Base-by-base conservation (phyloP, 2,329 filamentous ascomycete species). In the Pseudocercospora pini-densiflorae region DNA sequence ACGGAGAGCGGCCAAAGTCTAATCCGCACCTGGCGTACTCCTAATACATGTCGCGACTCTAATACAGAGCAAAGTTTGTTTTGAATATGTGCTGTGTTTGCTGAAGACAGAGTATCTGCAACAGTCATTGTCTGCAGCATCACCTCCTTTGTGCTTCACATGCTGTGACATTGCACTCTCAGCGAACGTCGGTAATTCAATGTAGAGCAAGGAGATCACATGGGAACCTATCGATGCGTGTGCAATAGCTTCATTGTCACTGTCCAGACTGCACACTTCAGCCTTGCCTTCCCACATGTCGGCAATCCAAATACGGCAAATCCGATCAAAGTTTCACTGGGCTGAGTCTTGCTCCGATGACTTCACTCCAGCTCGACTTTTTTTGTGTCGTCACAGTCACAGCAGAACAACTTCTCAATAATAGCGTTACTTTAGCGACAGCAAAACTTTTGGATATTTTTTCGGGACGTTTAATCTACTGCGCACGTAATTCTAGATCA, bases 401-500 rank as follows among this genome's bases (percentile, higher is more conserved):
- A 19, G 7, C 40, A 8, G n/a, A 43, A 43, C 40, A 43, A 5
- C 40, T 43, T 19, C 40, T 8, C 40, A 43, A n/a, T 16, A 14
- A 12, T 36, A 12, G 33, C 33, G 33, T 36, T 1, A 5, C 33
- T 5, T 5, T 36, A 2, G 5, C 33, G 2, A 16, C 16, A 36
- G 12, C 16, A 43, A 16, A 19, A 16, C n/a, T n/a, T 5, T n/a
- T n/a, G 40, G 16, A 43, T 10, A 43, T 43, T 19, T 9, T 3
- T n/a, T 43, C 6, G 19, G 40, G 40, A 19, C 40, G 40, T 3
- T 4, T 19, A 10, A 19, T 43, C 14, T 40, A n/a, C 8, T 43
- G 16, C 40, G 40, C 40, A 43, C n/a, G 19, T 1, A 43, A n/a
- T 1, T 2, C 7, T 16, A 7, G 16, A 67, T 16, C n/a, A 77